Evolutionary conservation across 2,329 filamentous ascomycete genomes (phyloP), one percentile per base, ranked within the genome.

Genomic region (Cercospora zeae-maydis): DNA sequence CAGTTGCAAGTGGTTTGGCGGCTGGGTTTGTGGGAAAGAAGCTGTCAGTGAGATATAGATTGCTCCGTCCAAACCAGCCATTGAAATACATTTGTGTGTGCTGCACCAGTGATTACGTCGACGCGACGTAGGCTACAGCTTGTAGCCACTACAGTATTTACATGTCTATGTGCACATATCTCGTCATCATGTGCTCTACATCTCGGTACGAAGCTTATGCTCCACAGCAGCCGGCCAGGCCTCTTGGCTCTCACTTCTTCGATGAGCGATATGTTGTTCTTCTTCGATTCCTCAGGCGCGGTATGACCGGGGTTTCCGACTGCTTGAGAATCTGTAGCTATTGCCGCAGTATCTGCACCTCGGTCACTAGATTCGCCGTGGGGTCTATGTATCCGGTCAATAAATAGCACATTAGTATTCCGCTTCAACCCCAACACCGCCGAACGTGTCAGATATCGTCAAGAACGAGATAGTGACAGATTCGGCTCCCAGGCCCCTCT

Each of bases 21-120:
- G 0, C n/a, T 4, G 10, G 11, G 19, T 45, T 13, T 3, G 16
- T 11, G 33, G 37, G 31, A 36, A 34, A 11, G 6, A n/a, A 13
- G 11, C 2, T 54, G 52, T 37, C 33, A 56, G 9, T 24, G n/a
- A 19, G 11, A 27, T 11, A 16, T 3, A 58, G 14, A 13, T 52
- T 21, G 47, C 13, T 19, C 27, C 27, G 47, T 13, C n/a, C 6
- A 2, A 45, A 6, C 2, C 24, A 27, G 47, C 47, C 47, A 31
- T 52, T 31, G 24, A 52, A 13, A 14, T 52, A 51, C 47, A 30
- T 21, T 27, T 13, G 16, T 47, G 27, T 14, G 2, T 47, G 19
- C 27, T 47, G 42, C 14, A n/a, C 31, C 31, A 53, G 11, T 34
- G 2, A 49, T 58, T 58, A 58, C 56, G 56, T 58, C 56, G 37